These are phyloP conservation scores for Chrysanthemum makinoi DNA, from an alignment of 129 eudicot species.

Conservation along the genomic window DNA sequence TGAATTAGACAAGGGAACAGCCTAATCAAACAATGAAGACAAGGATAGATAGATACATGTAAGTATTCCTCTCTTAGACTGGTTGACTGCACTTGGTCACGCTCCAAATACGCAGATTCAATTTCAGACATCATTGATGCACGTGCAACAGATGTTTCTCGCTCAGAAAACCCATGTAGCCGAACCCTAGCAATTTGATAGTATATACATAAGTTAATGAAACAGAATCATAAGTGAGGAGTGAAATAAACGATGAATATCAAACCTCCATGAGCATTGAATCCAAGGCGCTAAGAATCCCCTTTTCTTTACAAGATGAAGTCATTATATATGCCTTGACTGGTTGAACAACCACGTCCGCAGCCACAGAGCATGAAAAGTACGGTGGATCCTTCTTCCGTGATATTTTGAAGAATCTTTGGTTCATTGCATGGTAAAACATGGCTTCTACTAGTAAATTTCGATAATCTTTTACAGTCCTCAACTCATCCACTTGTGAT, in stretches of 20 bases:
- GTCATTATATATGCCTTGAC: conserved; percentile 79
- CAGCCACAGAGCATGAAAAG: conserved; percentile 83
- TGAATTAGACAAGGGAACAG: conserved; percentile 30
- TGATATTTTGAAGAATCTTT: conserved; percentile 82
- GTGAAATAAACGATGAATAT: conserved; percentile 4
- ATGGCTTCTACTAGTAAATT: conserved; percentile 76
- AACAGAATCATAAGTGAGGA: background rate
- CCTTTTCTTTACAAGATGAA: conserved; percentile 86
- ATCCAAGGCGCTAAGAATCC: conserved; percentile 67
- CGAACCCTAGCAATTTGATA: conserved; percentile 88
- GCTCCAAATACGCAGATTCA: conserved; percentile 90
- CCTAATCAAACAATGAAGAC: conserved; percentile 12
- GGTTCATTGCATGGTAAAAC: conserved; percentile 88
- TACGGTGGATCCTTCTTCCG: conserved; percentile 84
- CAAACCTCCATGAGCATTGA: conserved; percentile 88
- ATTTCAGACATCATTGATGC: conserved; percentile 88
- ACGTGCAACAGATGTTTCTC: conserved; percentile 65
- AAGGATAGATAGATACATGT: conserved; percentile 46
- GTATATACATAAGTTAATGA: conserved; percentile 26
- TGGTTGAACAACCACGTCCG: conserved; percentile 72
- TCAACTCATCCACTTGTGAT: conserved; percentile 67
- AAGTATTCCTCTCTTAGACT: conserved; percentile 75
- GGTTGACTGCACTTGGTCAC: conserved; percentile 87
- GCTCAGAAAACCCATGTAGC: conserved; percentile 80
- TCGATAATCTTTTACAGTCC: conserved; percentile 73